Evolutionary conservation across 1,284 basidiomycete species (phyloP).

Genomic region (Boletus mariae): DNA sequence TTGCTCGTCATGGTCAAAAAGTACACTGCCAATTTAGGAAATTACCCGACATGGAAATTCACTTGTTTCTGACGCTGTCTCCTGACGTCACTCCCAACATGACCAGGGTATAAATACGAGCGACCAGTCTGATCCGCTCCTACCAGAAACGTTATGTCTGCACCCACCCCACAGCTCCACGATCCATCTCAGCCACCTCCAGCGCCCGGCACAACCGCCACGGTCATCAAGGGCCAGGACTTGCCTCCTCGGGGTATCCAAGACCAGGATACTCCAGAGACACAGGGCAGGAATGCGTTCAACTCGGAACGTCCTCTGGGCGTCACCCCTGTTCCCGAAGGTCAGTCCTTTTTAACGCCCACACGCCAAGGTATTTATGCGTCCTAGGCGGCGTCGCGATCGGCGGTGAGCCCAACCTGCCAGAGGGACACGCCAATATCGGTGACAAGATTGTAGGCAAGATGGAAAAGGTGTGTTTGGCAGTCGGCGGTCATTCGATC

Average conservation of each 20-base stretch:
- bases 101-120: constrained; percentile 18
- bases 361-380: not conserved
- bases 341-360: constrained; percentile 21
- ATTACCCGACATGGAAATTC: not conserved
- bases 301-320: constrained; percentile 40
- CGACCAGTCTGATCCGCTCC: not conserved
- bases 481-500: not conserved
- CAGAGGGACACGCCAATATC: constrained; percentile 39
- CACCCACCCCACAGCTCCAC: constrained; percentile 6
- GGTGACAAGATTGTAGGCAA: constrained; percentile 54
- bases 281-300: constrained; percentile 28
- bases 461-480: constrained; percentile 44
- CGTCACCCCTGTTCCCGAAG: constrained; percentile 38
- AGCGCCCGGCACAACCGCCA: not conserved
- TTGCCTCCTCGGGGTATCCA: constrained; percentile 7
- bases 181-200: constrained; percentile 16
- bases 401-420: constrained; percentile 39
- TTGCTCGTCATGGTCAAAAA: constrained; percentile 35
- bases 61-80: not conserved
- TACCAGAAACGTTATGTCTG: constrained; percentile 8
- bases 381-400: constrained; percentile 42
- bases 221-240: not conserved
- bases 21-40: constrained; percentile 10
- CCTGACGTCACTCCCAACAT: constrained; percentile 8
- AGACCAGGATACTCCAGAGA: too few species aligned